A percentile compares a stretch with the other conserved stretches of the same genome.
phyloP scores from a whole-genome alignment of 2,329 filamentous ascomycete genomes.

The Pseudogymnoascus sp. region DNA sequence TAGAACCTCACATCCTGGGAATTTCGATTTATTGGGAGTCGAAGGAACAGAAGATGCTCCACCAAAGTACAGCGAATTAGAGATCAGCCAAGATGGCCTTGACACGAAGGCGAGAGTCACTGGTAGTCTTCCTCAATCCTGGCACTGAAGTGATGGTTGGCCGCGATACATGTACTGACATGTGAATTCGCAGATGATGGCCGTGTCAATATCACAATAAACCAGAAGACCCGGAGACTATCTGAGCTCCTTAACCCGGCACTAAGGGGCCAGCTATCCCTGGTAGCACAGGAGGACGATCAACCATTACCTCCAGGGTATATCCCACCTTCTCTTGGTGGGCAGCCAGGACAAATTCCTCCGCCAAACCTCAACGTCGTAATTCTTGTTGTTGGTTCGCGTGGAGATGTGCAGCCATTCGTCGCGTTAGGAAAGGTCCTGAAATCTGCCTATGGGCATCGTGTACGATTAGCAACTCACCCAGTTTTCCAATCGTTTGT shows the following conservation, averaged over 20 bases:
- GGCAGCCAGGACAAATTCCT: slow-evolving; percentile 50
- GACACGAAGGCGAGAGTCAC: slow-evolving; percentile 55
- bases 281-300: slow-evolving; percentile 37
- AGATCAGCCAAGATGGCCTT: slow-evolving; percentile 56
- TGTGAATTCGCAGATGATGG: slow-evolving; percentile 53
- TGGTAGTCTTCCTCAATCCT: slow-evolving; percentile 29
- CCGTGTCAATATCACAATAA: slow-evolving; percentile 72
- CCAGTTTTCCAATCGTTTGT: slow-evolving; percentile 61
- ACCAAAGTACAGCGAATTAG: slow-evolving; percentile 30
- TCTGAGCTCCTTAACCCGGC: slow-evolving; percentile 61
- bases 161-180: background rate
- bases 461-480: slow-evolving; percentile 69
- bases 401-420: slow-evolving; percentile 72
- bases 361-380: slow-evolving; percentile 61
- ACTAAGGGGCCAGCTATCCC: slow-evolving; percentile 47
- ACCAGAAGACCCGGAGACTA: slow-evolving; percentile 59
- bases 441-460: slow-evolving; percentile 58
- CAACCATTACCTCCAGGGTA: slow-evolving; percentile 57
- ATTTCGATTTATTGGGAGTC: background rate
- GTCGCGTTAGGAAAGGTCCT: slow-evolving; percentile 61
- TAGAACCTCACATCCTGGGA: background rate
- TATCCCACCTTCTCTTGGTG: slow-evolving; percentile 65
- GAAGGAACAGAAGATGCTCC: background rate
- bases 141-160: slow-evolving; percentile 8
- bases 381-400: slow-evolving; percentile 67